A percentile compares a stretch with the other conserved stretches of the same genome.
phyloP scores from a whole-genome alignment of 2,329 filamentous ascomycete genomes.

The Xylaria sp. region DNA sequence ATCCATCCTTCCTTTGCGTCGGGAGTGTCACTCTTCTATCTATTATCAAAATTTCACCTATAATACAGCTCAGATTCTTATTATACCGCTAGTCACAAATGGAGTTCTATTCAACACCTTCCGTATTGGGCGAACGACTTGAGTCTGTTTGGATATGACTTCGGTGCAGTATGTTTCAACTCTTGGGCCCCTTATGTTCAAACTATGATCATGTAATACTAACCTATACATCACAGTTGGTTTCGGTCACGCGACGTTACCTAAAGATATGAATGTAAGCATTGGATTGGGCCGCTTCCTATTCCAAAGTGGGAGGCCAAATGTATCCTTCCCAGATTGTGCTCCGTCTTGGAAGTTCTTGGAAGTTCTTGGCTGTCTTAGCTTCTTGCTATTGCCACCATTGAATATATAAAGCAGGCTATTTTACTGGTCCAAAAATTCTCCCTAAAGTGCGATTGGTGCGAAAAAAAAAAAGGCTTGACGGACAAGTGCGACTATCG shows the following conservation, averaged over 20 bases:
- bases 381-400: slow-evolving; percentile 7
- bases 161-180: background rate
- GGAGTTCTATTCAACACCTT: slow-evolving; percentile 10
- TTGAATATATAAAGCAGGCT: background rate
- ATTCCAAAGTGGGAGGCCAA: background rate
- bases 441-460: slow-evolving; percentile 20
- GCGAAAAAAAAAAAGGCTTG: slow-evolving; percentile 23
- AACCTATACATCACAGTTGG: background rate
- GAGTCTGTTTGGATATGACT: slow-evolving; percentile 19
- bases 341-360: slow-evolving; percentile 30
- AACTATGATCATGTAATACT: background rate
- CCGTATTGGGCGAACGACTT: slow-evolving; percentile 8
- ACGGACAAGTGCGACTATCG: background rate
- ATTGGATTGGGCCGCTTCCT: slow-evolving; percentile 23
- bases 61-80: background rate
- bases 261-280: background rate
- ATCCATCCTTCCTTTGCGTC: background rate
- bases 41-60: slow-evolving; percentile 20
- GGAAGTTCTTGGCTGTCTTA: slow-evolving; percentile 31
- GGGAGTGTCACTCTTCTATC: background rate
- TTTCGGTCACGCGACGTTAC: background rate
- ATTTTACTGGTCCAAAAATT: slow-evolving; percentile 12
- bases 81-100: background rate
- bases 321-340: slow-evolving; percentile 10
- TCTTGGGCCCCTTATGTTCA: background rate